Conservation (phyloP, 768 basidiomycete genomes). For the Auricularia sp. region DNA sequence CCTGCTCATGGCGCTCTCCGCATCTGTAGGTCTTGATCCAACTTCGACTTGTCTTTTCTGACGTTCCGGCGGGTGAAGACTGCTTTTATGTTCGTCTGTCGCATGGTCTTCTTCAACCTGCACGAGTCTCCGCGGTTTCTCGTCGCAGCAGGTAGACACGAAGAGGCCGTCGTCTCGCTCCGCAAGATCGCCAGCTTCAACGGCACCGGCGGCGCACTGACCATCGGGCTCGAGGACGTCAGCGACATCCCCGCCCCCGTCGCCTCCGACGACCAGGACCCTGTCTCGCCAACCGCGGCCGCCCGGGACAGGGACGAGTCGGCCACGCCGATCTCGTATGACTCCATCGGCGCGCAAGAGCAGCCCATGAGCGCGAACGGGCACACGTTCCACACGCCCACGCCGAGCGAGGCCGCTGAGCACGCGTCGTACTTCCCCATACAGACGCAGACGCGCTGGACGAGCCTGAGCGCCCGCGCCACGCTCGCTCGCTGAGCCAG, state of each 20-base stretch:
- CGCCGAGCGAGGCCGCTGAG: conserved; percentile 7
- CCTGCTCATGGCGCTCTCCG: conserved; percentile 64
- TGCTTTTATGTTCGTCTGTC: conserved; percentile 72
- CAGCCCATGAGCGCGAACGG: conserved; percentile 13
- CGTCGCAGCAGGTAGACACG: conserved; percentile 74
- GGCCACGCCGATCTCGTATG: conserved; percentile 11
- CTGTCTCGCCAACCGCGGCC: too few relatives aligned
- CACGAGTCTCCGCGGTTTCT: conserved; percentile 94
- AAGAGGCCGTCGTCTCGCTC: conserved; percentile 76
- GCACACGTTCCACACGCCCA: conserved; percentile 20
- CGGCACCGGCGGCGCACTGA: conserved; percentile 71
- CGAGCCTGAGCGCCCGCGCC: not conserved
- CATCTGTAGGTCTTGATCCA: conserved; percentile 52
- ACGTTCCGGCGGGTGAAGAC: conserved; percentile 42
- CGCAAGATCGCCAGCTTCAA: conserved; percentile 83
- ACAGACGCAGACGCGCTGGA: not conserved
- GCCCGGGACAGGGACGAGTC: not conserved
- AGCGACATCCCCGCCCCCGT: conserved; percentile 22
- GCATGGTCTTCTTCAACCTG: conserved; percentile 82
- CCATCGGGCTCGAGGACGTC: conserved; percentile 65
- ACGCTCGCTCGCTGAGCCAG: not conserved
- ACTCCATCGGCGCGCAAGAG: conserved; percentile 18
- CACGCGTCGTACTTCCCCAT: not conserved
- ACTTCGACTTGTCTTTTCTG: not conserved
- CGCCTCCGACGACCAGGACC: not conserved